These are phyloP conservation scores for Amanita brunnescens DNA, from an alignment of 768 basidiomycete species.

Conservation along the genomic window DNA sequence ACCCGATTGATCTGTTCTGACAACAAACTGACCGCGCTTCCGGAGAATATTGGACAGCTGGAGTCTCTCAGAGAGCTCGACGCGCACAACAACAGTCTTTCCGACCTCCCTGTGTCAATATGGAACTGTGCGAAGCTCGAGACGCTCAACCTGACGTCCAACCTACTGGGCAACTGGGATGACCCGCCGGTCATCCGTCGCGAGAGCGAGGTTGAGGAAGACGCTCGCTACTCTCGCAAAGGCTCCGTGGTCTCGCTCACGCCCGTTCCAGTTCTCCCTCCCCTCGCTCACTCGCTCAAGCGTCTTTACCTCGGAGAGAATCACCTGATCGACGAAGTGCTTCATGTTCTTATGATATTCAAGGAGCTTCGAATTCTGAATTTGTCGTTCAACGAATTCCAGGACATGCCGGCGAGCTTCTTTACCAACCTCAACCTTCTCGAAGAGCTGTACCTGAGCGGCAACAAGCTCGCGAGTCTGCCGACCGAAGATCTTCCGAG, in stretches of 20 bases:
- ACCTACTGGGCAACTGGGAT: constrained; percentile 67
- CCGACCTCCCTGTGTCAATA: constrained; percentile 60
- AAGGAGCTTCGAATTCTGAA: constrained; percentile 78
- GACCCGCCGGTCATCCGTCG: constrained; percentile 40
- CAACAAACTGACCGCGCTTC: constrained; percentile 75
- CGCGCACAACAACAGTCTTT: constrained; percentile 86
- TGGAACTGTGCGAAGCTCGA: constrained; percentile 78
- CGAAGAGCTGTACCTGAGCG: constrained; percentile 86
- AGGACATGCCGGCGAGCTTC: constrained; percentile 74
- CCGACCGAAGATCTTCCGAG: constrained; percentile 83
- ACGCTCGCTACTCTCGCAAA: not conserved
- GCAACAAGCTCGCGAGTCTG: constrained; percentile 86
- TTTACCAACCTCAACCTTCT: constrained; percentile 62
- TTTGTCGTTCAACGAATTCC: constrained; percentile 90
- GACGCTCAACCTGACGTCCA: constrained; percentile 82
- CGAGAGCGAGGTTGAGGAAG: constrained; percentile 3
- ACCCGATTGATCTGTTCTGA: constrained; percentile 80
- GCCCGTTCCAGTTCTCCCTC: constrained; percentile 29
- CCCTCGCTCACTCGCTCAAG: constrained; percentile 64
- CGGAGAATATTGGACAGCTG: constrained; percentile 66
- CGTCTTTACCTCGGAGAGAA: constrained; percentile 89
- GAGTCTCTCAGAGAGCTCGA: constrained; percentile 71
- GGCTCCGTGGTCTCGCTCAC: constrained; percentile 23
- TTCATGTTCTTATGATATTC: constrained; percentile 68
- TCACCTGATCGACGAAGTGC: constrained; percentile 66